Evolutionary conservation across 202 grass and related monocot genomes (phyloP).

Genomic region (Dendrocalamus latiflorus): DNA sequence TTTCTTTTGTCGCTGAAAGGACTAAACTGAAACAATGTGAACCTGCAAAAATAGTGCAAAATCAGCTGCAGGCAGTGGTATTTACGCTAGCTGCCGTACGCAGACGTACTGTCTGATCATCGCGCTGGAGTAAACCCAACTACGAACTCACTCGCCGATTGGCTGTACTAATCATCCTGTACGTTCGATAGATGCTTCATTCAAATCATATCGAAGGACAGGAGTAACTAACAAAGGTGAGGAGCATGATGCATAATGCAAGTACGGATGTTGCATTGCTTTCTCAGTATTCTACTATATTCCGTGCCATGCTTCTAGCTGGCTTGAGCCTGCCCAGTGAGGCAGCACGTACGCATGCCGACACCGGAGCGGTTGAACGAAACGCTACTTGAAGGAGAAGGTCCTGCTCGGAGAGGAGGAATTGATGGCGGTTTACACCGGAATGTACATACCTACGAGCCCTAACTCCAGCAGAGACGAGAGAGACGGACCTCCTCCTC

Average conservation of each 20-base stretch:
- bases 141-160: neutral
- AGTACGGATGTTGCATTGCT: neutral
- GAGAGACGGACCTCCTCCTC: neutral
- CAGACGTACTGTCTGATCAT: neutral
- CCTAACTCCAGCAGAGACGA: slow-evolving; percentile 25
- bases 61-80: neutral
- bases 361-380: neutral
- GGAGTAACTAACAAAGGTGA: neutral
- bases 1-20: neutral
- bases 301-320: neutral
- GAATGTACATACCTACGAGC: slow-evolving; percentile 45
- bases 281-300: neutral
- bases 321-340: neutral
- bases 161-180: neutral
- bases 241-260: fast-evolving
- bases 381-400: slow-evolving; percentile 1
- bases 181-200: neutral
- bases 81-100: neutral
- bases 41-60: neutral
- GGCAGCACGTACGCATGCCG: neutral
- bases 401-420: neutral
- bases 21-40: neutral
- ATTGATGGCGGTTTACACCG: slow-evolving; percentile 43
- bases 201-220: neutral
- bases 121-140: neutral